Base-by-base conservation (phyloP, 176 grass and related monocot genomes). In the Themeda triandra region DNA sequence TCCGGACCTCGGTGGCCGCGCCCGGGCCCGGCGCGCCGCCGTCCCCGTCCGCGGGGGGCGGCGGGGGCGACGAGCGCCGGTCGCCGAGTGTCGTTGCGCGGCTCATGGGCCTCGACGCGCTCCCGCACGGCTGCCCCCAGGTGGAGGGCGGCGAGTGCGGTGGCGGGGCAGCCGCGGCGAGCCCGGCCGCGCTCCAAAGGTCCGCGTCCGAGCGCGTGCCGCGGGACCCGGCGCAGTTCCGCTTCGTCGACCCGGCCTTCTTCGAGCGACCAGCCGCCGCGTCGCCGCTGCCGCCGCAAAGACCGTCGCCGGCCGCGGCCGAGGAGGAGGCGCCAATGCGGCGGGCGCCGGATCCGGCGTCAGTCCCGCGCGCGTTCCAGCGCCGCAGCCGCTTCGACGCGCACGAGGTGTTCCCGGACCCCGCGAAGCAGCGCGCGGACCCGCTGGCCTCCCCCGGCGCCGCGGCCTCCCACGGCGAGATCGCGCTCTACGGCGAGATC, bases 41-140 rank as follows among this genome's bases (percentile, higher is more conserved):
- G 45, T 87, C 77, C 0, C 87, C 88, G 4, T 86, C 88, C 0
- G 80, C 82, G 19, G 80, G 54, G 0, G 89, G 88, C 0, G 83
- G 87, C 0, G 89, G 88, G 0, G 83, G 87, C 0, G 83, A 85
- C 15, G 89, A 95, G 13, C 82, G 95, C 17, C 80, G 95, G 5
- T 98, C 96, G 0, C 96, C 96, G 6, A 96, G 96, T 48, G 93
- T 99, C 2, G 91, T 99, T 64, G 96, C 91, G 23, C 80, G 96
- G 59, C 86, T 99, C 25, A 99, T 99, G 96, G 96, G 96, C 21
- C 93, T 99, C 68, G 93, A 96, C 56, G 87, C 48, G 46, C 89
- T 99, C 10, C 91, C 93, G 23, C 72, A 77, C 63, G 64, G 53
- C n/a, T n/a, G n/a, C 0, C 28, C 7, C 1, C 18, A 7, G 0